A percentile compares a stretch with the other conserved stretches of the same genome.
These are phyloP conservation scores for Arthrobotrys megalospora DNA, from an alignment of 2,329 filamentous ascomycete genomes.

Conservation along the genomic window DNA sequence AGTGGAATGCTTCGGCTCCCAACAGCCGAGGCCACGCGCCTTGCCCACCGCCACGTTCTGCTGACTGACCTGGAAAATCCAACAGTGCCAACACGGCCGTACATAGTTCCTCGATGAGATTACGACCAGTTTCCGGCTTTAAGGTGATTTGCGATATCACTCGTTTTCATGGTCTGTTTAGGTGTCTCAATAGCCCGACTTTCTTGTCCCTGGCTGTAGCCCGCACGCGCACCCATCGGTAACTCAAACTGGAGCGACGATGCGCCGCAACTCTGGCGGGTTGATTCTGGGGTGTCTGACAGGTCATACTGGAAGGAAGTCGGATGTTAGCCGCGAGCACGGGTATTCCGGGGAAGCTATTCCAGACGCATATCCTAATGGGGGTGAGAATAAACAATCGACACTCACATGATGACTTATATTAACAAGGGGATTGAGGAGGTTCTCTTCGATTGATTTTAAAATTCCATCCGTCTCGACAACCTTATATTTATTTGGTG, in stretches of 20 bases:
- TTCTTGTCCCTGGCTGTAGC: neutral
- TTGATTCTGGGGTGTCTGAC: slow-evolving; percentile 3
- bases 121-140: slow-evolving; percentile 45
- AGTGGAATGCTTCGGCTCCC: neutral
- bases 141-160: slow-evolving; percentile 30
- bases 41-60: neutral
- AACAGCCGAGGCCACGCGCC: slow-evolving; percentile 22
- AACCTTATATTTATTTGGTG: slow-evolving; percentile 60
- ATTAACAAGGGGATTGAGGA: slow-evolving; percentile 62
- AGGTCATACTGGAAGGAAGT: slow-evolving; percentile 20
- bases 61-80: neutral
- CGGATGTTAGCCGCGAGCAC: neutral
- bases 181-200: neutral
- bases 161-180: slow-evolving; percentile 15
- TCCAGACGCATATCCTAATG: neutral
- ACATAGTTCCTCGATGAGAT: neutral
- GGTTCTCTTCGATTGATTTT: slow-evolving; percentile 54
- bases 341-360: neutral
- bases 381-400: neutral
- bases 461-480: slow-evolving; percentile 50
- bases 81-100: neutral
- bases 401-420: slow-evolving; percentile 63
- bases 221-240: neutral
- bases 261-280: neutral
- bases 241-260: neutral